Evolutionary conservation across 78 protist genomes (phyloP).

Genomic region (Planoprotostelium fungivorum): DNA sequence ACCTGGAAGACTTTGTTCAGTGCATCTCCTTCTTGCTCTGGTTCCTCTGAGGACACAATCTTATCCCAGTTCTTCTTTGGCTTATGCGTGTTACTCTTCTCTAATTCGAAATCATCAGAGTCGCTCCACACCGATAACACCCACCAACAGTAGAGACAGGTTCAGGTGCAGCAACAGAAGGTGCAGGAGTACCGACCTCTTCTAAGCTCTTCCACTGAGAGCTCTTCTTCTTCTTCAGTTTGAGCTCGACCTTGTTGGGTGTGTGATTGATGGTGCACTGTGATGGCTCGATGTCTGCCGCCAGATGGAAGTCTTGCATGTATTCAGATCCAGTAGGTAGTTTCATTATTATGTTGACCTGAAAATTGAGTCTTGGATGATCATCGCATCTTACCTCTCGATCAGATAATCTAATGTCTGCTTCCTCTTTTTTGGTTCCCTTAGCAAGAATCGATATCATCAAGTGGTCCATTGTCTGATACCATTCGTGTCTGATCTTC

Average conservation of each 20-base stretch:
- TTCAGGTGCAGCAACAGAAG: background rate
- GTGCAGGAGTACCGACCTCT: constrained; percentile 18
- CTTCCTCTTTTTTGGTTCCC: constrained; percentile 27
- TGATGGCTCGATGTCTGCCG: constrained; percentile 23
- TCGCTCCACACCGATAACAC: too few relatives aligned
- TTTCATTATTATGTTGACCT: constrained; percentile 20
- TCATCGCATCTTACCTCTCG: constrained; percentile 20
- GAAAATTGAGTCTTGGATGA: background rate
- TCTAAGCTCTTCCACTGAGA: constrained; percentile 54
- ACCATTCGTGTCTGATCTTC: constrained; percentile 72
- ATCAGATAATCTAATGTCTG: constrained; percentile 10
- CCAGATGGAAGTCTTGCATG: constrained; percentile 36
- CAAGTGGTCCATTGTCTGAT: constrained; percentile 63
- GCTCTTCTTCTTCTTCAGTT: constrained; percentile 37
- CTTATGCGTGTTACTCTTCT: constrained; percentile 26
- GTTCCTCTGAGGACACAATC: constrained; percentile 40
- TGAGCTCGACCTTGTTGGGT: constrained; percentile 54
- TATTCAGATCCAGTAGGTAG: constrained; percentile 56
- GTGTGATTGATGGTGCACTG: constrained; percentile 18
- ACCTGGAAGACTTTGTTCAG: constrained; percentile 74
- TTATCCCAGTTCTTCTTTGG: constrained; percentile 76
- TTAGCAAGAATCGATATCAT: constrained; percentile 54
- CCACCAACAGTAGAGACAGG: background rate
- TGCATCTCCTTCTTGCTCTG: constrained; percentile 71
- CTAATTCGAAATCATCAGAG: too few relatives aligned